Evolutionary conservation across 768 basidiomycete genomes (phyloP), one percentile per base, ranked within the genome.

Genomic region (Tulasnella sp.): DNA sequence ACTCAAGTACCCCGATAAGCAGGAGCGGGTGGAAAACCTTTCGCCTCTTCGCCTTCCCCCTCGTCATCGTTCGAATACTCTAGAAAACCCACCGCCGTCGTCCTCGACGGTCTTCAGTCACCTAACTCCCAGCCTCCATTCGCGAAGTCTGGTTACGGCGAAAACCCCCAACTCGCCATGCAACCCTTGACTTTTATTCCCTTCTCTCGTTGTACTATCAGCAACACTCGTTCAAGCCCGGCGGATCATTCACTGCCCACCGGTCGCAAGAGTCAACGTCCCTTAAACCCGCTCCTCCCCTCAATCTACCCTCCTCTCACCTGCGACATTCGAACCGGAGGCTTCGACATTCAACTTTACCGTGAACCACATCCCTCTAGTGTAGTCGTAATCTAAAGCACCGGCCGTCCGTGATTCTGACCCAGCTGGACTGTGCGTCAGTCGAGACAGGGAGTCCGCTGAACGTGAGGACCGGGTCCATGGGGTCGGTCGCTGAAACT

Each of bases 231-330:
- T 75, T 41, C n/a, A 75, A 24, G 41, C 42, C 24, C 42, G 37
- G 34, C 76, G 34, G 5, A 31, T 46, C 76, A 54, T 48, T 37
- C 41, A 48, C 24, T 48, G 9, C 24, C 76, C 76, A 37, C 76
- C 46, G 18, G 76, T 77, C 11, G 76, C 76, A 54, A 40, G 76
- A 40, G 50, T 54, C 76, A 58, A 58, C 76, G 76, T 31, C n/a
- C 44, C 76, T 2, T 77, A 77, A 46, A 54, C 46, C 42, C 76
- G 54, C 50, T 77, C 76, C 20, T 77, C 54, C 50, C 41, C 76
- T 54, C 76, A 54, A 37, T 77, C 76, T 20, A 37, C n/a, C n/a
- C 42, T 77, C 46, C 54, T 77, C 28, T 6, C 37, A 37, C 37
- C 37, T 6, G 37, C 37, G 37, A 37, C 37, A 37, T 37, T 46